Evolutionary conservation across 495 filamentous ascomycete species (phyloP), one percentile per base, ranked within the genome.

Genomic region (Penicillium atrosanguineum): DNA sequence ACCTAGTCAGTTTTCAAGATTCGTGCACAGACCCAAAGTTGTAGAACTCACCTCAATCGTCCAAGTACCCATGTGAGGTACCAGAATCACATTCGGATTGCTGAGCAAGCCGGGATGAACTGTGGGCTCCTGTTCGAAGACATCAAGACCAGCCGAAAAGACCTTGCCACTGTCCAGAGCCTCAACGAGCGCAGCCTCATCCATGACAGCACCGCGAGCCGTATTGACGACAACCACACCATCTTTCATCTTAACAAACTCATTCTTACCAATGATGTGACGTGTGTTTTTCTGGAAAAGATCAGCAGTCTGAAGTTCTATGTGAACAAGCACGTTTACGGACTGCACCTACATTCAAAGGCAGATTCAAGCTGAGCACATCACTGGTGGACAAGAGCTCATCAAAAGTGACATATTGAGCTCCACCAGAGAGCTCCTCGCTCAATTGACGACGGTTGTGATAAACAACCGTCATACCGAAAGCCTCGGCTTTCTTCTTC

Each of bases 341-440:
- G 8, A 7, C 18, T 19, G 14, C 44, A 75, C 79, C 73, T 59
- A 88, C 86, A 70, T 90, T 90, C 64, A 90, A 70, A 12, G 87
- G 87, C 57, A 90, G 64, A 64, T 91, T 90, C 75, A 92, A 65
- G 65, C 86, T 89, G 43, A 92, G 65, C 29, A 91, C 86, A 71
- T 92, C 88, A 64, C 84, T 87, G 49, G 64, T 77, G 20, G 61
- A 63, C 48, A 91, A 68, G 53, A 91, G 63, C 50, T 85, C 80
- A 39, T 90, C 87, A 59, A 90, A 88, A 15, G 74, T 69, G 11
- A 90, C 85, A 64, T 87, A 89, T 53, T 83, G 66, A 8, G 85
- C 87, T 6, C 81, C 86, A 0, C 55, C 82, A 1, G 79, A 70
- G 52, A 83, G 53, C 57, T 87, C 83, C 37, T 74, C 68, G 51